phyloP scores from a whole-genome alignment of 805 yeast species.

The Nakazawaea ambrosiae region DNA sequence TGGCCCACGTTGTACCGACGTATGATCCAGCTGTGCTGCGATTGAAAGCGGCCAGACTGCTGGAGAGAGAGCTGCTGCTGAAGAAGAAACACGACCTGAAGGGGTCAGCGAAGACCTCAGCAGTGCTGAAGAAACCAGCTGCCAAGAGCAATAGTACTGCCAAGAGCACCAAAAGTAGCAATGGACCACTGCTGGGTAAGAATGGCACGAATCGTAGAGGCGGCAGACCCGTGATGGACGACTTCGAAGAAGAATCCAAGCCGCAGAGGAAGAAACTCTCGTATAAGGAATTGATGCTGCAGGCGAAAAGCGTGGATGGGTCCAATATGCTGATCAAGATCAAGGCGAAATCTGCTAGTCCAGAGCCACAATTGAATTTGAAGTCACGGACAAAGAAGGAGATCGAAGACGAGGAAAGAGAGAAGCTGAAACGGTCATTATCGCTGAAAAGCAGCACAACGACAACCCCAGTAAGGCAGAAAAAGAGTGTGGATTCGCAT shows the following conservation, averaged over 20 bases:
- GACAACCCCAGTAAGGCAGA: no score
- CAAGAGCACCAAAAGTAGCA: conserved; percentile 2
- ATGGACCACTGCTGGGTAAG: conserved; percentile 7
- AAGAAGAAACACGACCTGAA: conserved; percentile 18
- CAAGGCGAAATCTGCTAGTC: conserved; percentile 17
- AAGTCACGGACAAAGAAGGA: background rate
- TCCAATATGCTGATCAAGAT: conserved; percentile 32
- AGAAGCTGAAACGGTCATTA: background rate
- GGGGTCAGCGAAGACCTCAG: background rate
- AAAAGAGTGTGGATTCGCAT: no score
- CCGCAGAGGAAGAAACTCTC: conserved; percentile 39
- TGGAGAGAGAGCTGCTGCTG: conserved; percentile 40
- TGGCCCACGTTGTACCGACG: conserved; percentile 15
- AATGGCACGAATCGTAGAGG: background rate
- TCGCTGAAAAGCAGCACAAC: no score
- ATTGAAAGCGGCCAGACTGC: conserved; percentile 57
- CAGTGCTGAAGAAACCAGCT: no score
- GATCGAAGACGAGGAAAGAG: background rate
- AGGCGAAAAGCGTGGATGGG: conserved; percentile 55
- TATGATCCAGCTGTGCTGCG: conserved; percentile 68
- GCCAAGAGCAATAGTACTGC: no score
- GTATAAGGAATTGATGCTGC: conserved; percentile 62
- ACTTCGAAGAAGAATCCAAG: background rate
- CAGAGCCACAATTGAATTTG: conserved; percentile 7
- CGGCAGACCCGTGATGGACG: no score